Base-by-base conservation (phyloP, 352 stramenopile species). In the Pythium myriotylum region DNA sequence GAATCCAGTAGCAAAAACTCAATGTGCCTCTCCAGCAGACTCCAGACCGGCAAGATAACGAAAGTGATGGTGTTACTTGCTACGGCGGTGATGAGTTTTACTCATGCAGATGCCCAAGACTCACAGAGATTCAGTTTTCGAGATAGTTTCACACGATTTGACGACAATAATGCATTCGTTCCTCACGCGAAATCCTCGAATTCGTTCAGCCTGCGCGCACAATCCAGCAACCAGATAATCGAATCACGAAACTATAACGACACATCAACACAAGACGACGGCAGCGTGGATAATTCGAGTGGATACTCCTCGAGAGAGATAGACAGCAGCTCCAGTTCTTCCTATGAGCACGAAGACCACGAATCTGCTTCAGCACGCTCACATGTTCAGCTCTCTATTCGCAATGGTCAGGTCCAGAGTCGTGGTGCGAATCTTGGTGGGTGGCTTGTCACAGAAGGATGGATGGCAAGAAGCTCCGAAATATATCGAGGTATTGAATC, bases 371-470 rank as follows among this genome's bases (percentile, higher is more conserved):
- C 59, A 66, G 42, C 29, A 20, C 4, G 17, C 26, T 20, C 37
- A 6, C 84, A 94, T 52, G 55, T 94, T 5, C 74, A 89, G 65
- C 67, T 69, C 29, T 58, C 65, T 20, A 92, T 94, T 59, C 83
- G 83, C 42, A 62, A 64, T 20, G 85, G 83, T 2, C 51, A 62
- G 9, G 72, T 73, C 2, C 68, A 57, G 19, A 82, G 71, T 49
- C 77, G 76, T 48, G 86, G 80, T 22, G 86, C 92, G 42, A 92
- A 92, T 58, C 71, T 94, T 32, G 86, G 86, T n/a, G 75, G 74
- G 19, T 94, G 86, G 83, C 79, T 92, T 26, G 83, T 92, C 22
- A 73, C 75, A 6, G 86, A 94, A 68, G 35, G 88, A 52, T 94
- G 86, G 83, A 94, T 94, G 86, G 88, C 78, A 4, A 69, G 29